Evolutionary conservation across 2,329 filamentous ascomycete species (phyloP), one percentile per base, ranked within the genome.

Genomic region (Pseudovirgaria hyperparasitica): DNA sequence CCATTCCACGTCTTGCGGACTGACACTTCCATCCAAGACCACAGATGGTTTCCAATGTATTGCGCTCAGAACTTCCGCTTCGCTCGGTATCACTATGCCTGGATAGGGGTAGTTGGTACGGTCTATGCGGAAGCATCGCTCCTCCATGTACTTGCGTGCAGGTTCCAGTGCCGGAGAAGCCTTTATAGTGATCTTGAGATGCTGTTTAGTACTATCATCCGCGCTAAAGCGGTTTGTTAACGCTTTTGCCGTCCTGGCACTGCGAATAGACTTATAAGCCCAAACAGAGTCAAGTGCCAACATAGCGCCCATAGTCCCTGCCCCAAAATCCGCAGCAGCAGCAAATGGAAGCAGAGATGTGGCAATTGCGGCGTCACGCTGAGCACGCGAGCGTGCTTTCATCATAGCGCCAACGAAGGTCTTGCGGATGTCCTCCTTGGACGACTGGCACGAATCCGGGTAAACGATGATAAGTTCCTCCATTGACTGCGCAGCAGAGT

Each of bases 231-330:
- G 39, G 28, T 54, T 56, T 6, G 48, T 52, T 5, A 55, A 45
- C 9, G 28, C 39, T 12, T 49, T 36, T 13, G 45, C 46, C 3
- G 48, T 54, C 30, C 53, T 54, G 6, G 52, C 52, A 11, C 52
- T 52, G 9, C 48, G 42, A 59, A 58, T 62, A 52, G 54, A 58
- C 41, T 42, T 34, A 28, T 42, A 43, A 21, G 33, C 39, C 41
- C 40, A 43, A 5, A 43, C 43, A 1, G 29, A 34, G 22, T 48
- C 43, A 12, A 46, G 38, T 22, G 45, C 43, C 11, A 43, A 22
- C 4, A 40, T 23, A 5, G 41, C 43, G 7, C 42, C 43, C 22
- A 48, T 43, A 6, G 45, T 43, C 43, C 45, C 43, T 9, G 35
- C 35, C 10, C 44, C 18, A 13, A 44, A 36, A 19, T 46, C 44